Conservation (phyloP, 139 green algal genomes). For the Chlamydomonas applanata region DNA sequence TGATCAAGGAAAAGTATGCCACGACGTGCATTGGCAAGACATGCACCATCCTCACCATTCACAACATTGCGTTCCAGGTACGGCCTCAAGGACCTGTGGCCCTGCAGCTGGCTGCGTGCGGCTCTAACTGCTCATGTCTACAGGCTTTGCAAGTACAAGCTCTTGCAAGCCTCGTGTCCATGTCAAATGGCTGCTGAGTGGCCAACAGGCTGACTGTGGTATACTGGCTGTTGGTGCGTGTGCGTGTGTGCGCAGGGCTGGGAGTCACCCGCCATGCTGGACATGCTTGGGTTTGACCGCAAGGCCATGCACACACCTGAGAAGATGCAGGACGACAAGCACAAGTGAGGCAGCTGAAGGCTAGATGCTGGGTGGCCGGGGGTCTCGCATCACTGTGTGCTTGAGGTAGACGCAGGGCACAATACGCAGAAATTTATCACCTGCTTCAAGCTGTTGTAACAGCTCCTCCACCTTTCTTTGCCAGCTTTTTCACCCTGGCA, state of each 20-base stretch:
- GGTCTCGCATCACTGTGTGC: no score
- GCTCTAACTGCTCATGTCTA: no score
- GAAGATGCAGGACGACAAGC: constrained; percentile 34
- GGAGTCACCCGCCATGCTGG: constrained; percentile 20
- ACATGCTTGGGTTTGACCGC: constrained; percentile 17
- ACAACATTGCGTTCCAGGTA: constrained; percentile 84
- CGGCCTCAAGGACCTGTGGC: no score
- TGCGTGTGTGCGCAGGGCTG: constrained; percentile 11
- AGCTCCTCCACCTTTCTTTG: no score
- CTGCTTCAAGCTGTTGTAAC: no score
- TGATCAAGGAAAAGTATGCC: constrained; percentile 79
- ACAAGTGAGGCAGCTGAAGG: neutral
- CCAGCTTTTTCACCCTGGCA: no score
- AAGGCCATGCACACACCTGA: constrained; percentile 10
- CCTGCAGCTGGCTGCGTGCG: neutral
- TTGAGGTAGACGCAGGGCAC: no score
- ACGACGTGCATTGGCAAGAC: constrained; percentile 36
- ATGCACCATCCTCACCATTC: constrained; percentile 79
- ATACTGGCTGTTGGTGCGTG: neutral
- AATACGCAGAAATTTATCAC: no score
- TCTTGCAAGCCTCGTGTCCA: no score
- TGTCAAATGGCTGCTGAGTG: no score
- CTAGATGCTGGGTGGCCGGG: constrained; percentile 9
- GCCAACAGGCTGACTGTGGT: neutral
- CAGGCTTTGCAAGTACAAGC: no score